These are phyloP conservation scores for Parathielavia appendiculata DNA, from an alignment of 495 filamentous ascomycete species.

Conservation along the genomic window DNA sequence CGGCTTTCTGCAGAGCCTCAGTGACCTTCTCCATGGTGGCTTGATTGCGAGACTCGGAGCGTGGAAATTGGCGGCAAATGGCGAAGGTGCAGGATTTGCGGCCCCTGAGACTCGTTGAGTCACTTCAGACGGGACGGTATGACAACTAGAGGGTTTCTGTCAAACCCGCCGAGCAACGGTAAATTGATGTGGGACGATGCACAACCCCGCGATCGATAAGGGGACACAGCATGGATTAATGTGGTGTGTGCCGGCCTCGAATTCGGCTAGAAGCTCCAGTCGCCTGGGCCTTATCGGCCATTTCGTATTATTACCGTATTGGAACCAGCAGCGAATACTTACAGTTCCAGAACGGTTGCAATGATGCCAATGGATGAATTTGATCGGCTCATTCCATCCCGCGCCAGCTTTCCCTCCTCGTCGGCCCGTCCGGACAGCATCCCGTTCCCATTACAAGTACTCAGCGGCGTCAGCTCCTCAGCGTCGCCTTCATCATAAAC, in stretches of 20 bases:
- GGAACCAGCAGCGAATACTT: not conserved
- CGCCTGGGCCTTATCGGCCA: not conserved
- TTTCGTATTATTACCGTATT: not conserved
- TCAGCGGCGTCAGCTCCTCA: not conserved
- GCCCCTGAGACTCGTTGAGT: slow-evolving; percentile 29
- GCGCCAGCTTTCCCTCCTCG: not conserved
- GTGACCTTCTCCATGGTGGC: slow-evolving; percentile 31
- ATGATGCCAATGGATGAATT: too few species aligned
- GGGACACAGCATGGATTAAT: slow-evolving; percentile 1
- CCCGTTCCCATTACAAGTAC: not conserved
- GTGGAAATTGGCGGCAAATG: slow-evolving; percentile 4
- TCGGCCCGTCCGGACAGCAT: not conserved
- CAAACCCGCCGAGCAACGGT: not conserved
- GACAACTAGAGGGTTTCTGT: slow-evolving; percentile 11
- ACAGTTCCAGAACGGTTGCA: not conserved
- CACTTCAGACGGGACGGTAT: slow-evolving; percentile 21
- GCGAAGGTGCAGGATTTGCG: slow-evolving; percentile 8
- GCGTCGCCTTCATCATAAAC: not conserved
- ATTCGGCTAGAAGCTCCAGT: slow-evolving; percentile 2
- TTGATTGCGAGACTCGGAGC: not conserved
- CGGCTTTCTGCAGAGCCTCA: slow-evolving; percentile 32
- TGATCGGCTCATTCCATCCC: not conserved
- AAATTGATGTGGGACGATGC: slow-evolving; percentile 20
- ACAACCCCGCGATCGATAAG: slow-evolving; percentile 22
- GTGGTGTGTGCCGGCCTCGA: not conserved